Base-by-base conservation (phyloP, 139 green algal species). In the Microglena sp. region DNA sequence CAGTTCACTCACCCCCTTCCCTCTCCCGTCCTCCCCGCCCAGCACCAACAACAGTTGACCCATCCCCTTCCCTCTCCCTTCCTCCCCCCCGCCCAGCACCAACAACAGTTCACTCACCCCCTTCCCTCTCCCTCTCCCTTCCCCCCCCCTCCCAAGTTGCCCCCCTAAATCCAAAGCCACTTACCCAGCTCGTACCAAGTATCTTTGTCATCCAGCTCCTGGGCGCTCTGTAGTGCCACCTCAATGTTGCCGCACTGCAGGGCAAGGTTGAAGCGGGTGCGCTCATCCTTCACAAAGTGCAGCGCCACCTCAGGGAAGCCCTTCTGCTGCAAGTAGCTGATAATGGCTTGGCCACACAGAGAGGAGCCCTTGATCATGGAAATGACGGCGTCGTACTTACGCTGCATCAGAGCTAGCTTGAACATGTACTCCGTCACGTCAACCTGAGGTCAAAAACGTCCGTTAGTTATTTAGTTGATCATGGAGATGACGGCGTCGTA, bases 371-470 rank as follows among this genome's bases (percentile, higher is more conserved):
- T 83, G 81, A 98, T 96, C 88, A 98, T 96, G 46, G 64, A 28
- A 40, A 97, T 84, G 68, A 99, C 94, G 36, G 81, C 76, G 77
- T 98, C 93, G 73, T 95, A 98, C 78, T 93, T 86, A 58, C 84
- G 82, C 75, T 95, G 80, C 70, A 85, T 55, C 60, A 99, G 88
- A 33, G 94, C 94, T 68, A 98, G 85, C 87, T 99, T 99, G 89
- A 99, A 99, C 73, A 89, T 83, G 80, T 94, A 97, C 87, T 99
- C 94, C 0, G 85, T 92, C n/a, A 79, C 77, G 72, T 99, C 86
- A 28, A 96, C 84, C 81, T 94, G 83, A 29, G 18, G 43, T 18
- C 18, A 53, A 24, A 53, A 53, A 53, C 18, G 43, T 24, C 18
- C 18, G 43, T 53, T 53, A n/a, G n/a, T n/a, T n/a, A n/a, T n/a